Evolutionary conservation across 306 rosid genomes (phyloP), one percentile per base, ranked within the genome.

Genomic region (Rosa persica): DNA sequence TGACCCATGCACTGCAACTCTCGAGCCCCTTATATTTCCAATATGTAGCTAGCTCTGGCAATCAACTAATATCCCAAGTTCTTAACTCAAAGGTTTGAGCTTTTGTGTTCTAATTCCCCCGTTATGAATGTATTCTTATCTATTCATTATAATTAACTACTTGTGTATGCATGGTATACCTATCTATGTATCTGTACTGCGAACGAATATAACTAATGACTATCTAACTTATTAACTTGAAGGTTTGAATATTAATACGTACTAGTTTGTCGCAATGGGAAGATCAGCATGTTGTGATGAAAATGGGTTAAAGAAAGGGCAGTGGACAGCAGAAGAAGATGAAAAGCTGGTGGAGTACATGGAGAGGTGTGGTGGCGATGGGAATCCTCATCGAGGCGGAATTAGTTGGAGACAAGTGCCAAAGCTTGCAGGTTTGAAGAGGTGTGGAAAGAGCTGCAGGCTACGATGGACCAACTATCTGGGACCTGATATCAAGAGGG

Each of bases 371-470:
- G 97, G 97, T 76, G 97, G 93, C 11, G 60, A n/a, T 20, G 60
- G 60, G 55, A 16, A 17, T 49, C 55, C 16, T 49, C 55, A 49
- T 2, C 60, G 60, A 0, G 4, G 60, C 25, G 25, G 60, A 54
- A 54, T 54, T 0, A 90, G 93, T 69, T 93, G 97, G 97, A 86
- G 93, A 76, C 91, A 90, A 20, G 88, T 90, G 65, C 96, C 97
- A 30, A 85, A 86, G 57, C 89, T 86, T 55, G 96, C 97, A 19
- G 96, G 97, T 30, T 51, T 93, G 84, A 93, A 93, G 48, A 89
- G 97, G 79, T 92, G 97, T 77, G 96, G 93, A 1, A 93, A 90
- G 80, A 92, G 93, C 76, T 93, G 96, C 70, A 81, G 97, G 62
- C 77, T 93, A 16, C 81, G 97, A 7, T 93, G 97, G 97, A 88